Evolutionary conservation across 148 eudicot genomes (phyloP), one percentile per base, ranked within the genome.

Genomic region (Cornus suecica): DNA sequence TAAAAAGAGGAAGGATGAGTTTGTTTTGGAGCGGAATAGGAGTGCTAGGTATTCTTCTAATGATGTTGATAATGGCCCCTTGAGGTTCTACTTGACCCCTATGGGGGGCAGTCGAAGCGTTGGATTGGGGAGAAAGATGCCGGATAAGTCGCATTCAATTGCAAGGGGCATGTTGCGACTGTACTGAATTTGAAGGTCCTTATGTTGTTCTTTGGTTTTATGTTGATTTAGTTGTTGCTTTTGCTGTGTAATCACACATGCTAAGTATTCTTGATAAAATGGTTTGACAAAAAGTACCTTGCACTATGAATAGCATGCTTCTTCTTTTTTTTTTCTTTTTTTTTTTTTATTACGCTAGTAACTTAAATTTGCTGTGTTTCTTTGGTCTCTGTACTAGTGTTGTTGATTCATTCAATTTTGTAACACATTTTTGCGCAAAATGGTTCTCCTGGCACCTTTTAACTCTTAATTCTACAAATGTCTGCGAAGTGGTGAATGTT

Each of bases 61-160:
- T 74, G 45, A 80, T 52, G 32, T 79, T 63, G 93, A 90, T 73
- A 89, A 94, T 52, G 97, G 98, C 26, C 82, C 90, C 72, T 66
- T 92, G 76, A 77, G 95, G 63, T 89, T 92, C 76, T 92, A 94
- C 70, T 66, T 92, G 85, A 85, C 95, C 20, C 97, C 97, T 2
- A 22, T 88, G 91, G 84, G 90, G 80, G 84, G 91, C 41, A 88
- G 88, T 73, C 88, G 95, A 68, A 89, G 88, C 65, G 89, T 84
- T 31, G 78, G 83, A 71, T 23, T 74, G 24, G 76, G 74, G 32
- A 87, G 85, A 73, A 81, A 66, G 68, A 85, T 61, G 72, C 80
- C 87, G 2, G 71, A 80, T 66, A 75, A 77, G 51, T 61, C 90
- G 28, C 90, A 81, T 68, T 82, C 90, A 22, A 76, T 89, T 34